These are phyloP conservation scores for Claviceps maximensis DNA, from an alignment of 2,329 filamentous ascomycete species.

Conservation along the genomic window DNA sequence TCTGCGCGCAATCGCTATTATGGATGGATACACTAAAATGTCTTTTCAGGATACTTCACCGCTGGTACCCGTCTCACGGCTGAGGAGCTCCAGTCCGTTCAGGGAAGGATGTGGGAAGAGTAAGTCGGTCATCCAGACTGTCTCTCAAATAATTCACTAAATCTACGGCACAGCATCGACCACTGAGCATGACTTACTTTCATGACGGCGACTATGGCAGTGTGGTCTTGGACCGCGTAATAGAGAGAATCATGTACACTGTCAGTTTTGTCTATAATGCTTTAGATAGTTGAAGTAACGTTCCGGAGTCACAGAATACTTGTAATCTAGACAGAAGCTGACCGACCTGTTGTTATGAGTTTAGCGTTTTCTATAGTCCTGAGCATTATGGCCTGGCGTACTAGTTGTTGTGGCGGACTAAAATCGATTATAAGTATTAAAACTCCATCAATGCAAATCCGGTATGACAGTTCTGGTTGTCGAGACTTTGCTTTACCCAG, in stretches of 20 bases:
- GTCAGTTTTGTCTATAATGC: neutral
- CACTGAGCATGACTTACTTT: slow-evolving; percentile 1
- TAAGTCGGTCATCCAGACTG: slow-evolving; percentile 20
- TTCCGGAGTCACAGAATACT: too few species aligned
- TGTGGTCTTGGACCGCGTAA: neutral
- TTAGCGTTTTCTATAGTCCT: too few species aligned
- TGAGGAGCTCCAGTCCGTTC: slow-evolving; percentile 72
- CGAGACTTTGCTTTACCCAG: too few species aligned
- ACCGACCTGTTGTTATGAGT: too few species aligned
- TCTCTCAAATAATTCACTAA: neutral
- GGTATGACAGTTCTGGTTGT: too few species aligned
- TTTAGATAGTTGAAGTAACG: neutral
- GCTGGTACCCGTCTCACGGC: slow-evolving; percentile 80
- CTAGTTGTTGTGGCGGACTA: too few species aligned
- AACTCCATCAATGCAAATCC: too few species aligned
- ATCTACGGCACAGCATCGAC: slow-evolving; percentile 1
- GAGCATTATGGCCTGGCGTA: too few species aligned
- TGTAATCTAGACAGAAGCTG: too few species aligned
- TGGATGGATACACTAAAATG: neutral
- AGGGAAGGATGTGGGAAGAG: slow-evolving; percentile 87
- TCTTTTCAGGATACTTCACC: slow-evolving; percentile 56
- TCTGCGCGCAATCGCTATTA: neutral
- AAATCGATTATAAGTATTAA: too few species aligned
- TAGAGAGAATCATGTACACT: neutral
- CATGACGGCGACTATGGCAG: neutral